phyloP scores from a whole-genome alignment of 2,329 filamentous ascomycete genomes.

The Fusarium brachygibbosum region DNA sequence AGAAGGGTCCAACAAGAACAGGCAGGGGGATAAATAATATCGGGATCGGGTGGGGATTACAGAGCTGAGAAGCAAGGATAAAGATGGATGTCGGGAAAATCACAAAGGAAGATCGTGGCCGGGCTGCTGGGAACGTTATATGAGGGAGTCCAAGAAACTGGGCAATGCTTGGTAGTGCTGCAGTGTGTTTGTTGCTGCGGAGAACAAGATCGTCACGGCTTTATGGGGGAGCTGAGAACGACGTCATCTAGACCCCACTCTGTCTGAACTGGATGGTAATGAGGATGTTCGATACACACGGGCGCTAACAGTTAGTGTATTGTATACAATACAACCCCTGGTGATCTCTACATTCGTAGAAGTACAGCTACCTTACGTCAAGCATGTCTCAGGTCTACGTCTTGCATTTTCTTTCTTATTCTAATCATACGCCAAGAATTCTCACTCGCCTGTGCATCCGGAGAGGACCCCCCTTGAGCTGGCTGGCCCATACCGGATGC shows the following conservation, averaged over 20 bases:
- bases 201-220: constrained; percentile 50
- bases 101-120: constrained; percentile 33
- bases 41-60: constrained; percentile 36
- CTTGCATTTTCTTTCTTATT: constrained; percentile 21
- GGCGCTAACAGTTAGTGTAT: constrained; percentile 36
- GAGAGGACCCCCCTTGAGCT: constrained; percentile 24
- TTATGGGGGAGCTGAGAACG: constrained; percentile 42
- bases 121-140: constrained; percentile 49
- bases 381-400: constrained; percentile 41
- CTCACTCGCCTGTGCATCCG: constrained; percentile 29
- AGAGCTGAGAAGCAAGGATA: constrained; percentile 44
- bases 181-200: constrained; percentile 49
- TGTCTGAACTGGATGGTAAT: constrained; percentile 32
- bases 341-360: constrained; percentile 17
- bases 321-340: constrained; percentile 14
- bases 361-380: constrained; percentile 31
- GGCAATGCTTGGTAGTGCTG: constrained; percentile 31
- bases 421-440: constrained; percentile 29
- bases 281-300: constrained; percentile 23
- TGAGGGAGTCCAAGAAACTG: constrained; percentile 43
- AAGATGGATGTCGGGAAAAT: constrained; percentile 33
- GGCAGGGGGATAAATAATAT: constrained; percentile 42
- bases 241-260: constrained; percentile 49
- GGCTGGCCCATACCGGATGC: constrained; percentile 45
- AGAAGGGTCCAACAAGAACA: constrained; percentile 32